Evolutionary conservation across 2,329 filamentous ascomycete genomes (phyloP).

Genomic region (Colletotrichum phormii): DNA sequence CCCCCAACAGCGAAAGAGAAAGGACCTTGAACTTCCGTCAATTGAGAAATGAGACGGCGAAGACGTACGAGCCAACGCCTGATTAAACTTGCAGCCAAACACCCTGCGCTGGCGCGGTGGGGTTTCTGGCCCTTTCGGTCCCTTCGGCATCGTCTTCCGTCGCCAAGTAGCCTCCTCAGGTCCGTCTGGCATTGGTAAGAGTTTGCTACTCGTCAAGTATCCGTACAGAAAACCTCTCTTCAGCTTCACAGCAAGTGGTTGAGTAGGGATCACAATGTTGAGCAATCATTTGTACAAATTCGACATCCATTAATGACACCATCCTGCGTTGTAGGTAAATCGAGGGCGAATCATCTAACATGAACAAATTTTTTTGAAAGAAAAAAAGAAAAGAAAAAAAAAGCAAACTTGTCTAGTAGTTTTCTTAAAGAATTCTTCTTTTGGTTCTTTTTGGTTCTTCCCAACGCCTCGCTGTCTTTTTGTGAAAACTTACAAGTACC

Average conservation of each 20-base stretch:
- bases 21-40: neutral
- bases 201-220: neutral
- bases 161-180: constrained; percentile 1
- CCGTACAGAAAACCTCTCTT: too few species aligned
- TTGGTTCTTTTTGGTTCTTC: constrained; percentile 32
- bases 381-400: neutral
- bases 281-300: neutral
- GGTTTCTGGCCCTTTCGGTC: constrained; percentile 9
- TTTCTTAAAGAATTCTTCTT: constrained; percentile 7
- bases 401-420: constrained; percentile 1
- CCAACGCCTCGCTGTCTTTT: constrained; percentile 37
- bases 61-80: constrained; percentile 28
- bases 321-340: constrained; percentile 6
- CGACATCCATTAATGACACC: constrained; percentile 29
- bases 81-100: constrained; percentile 30
- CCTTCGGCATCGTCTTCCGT: constrained; percentile 23
- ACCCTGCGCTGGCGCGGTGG: constrained; percentile 2
- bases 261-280: neutral
- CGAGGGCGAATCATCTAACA: constrained; percentile 9
- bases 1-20: neutral
- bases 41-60: constrained; percentile 17
- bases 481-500: constrained; percentile 31
- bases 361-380: constrained; percentile 12
- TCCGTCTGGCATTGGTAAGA: too few species aligned
- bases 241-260: too few species aligned